Evolutionary conservation across 140 eudicot species (phyloP).

Genomic region (Senecio squalidus): DNA sequence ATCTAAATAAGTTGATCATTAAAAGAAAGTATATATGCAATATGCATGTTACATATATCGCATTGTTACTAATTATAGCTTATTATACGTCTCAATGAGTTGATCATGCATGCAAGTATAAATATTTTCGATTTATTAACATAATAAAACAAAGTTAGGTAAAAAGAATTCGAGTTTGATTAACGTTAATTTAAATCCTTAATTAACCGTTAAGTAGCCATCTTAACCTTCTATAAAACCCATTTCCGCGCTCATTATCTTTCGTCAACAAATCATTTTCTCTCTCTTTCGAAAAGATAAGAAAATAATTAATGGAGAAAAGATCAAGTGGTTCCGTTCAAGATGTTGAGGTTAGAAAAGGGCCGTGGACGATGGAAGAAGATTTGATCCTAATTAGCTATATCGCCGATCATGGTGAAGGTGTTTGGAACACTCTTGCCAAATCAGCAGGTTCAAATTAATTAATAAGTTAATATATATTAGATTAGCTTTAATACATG

Average conservation of each 20-base stretch:
- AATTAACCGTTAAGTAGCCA: constrained; percentile 25
- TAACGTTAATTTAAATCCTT: constrained; percentile 20
- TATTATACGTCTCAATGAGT: background rate
- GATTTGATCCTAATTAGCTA: constrained; percentile 85
- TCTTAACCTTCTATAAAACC: constrained; percentile 38
- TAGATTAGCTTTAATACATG: background rate
- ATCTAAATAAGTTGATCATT: no score
- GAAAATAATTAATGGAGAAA: constrained; percentile 75
- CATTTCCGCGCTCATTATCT: constrained; percentile 28
- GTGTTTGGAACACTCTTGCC: constrained; percentile 92
- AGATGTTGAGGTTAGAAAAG: constrained; percentile 76
- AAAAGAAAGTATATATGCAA: no score
- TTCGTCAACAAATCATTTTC: constrained; percentile 23
- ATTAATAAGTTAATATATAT: background rate
- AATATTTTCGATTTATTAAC: constrained; percentile 2
- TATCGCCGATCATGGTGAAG: constrained; percentile 94
- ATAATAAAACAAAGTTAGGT: constrained; percentile 31
- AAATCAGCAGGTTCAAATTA: constrained; percentile 60
- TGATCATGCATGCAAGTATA: constrained; percentile 12
- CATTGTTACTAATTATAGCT: no score
- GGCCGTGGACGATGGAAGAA: constrained; percentile 99
- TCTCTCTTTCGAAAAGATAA: constrained; percentile 10
- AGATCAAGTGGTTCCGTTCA: constrained; percentile 28
- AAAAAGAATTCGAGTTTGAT: constrained; percentile 13
- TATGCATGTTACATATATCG: background rate